A percentile compares a stretch with the other conserved stretches of the same genome.
phyloP scores from a whole-genome alignment of 345 rosid species.

The Carallia brachiata region DNA sequence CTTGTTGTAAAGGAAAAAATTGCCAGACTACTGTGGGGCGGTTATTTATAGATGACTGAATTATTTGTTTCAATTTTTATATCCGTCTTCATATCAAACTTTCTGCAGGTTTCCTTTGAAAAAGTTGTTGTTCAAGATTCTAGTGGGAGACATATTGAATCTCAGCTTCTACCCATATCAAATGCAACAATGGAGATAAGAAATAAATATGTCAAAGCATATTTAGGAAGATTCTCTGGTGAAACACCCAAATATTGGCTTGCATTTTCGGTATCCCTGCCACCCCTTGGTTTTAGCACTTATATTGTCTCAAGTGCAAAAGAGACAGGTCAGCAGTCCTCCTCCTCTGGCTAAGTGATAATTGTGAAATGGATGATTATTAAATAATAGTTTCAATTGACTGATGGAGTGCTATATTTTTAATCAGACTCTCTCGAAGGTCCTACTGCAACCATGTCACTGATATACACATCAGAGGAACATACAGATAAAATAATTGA shows the following conservation, averaged over 20 bases:
- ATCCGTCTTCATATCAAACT: not conserved
- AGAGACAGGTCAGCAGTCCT: slow-evolving; percentile 51
- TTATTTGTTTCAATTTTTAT: slow-evolving; percentile 5
- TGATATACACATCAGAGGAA: slow-evolving; percentile 41
- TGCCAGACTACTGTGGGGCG: not conserved
- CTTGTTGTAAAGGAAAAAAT: not conserved
- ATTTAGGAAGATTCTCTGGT: slow-evolving; percentile 58
- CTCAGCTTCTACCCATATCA: slow-evolving; percentile 76
- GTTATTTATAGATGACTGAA: not conserved
- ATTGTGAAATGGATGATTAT: slow-evolving; percentile 8
- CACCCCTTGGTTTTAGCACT: slow-evolving; percentile 89
- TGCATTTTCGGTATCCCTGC: slow-evolving; percentile 82
- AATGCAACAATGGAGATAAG: slow-evolving; percentile 47
- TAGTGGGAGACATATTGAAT: slow-evolving; percentile 61
- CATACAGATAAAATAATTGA: slow-evolving; percentile 41
- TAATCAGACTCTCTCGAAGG: slow-evolving; percentile 32
- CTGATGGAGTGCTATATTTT: slow-evolving; percentile 17
- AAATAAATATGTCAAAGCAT: slow-evolving; percentile 61
- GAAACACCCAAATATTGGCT: slow-evolving; percentile 61
- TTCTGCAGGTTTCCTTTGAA: slow-evolving; percentile 57
- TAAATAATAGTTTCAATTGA: not conserved
- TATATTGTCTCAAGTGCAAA: slow-evolving; percentile 60
- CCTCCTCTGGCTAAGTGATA: slow-evolving; percentile 1
- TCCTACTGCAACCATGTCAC: slow-evolving; percentile 45
- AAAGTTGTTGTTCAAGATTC: slow-evolving; percentile 63